Evolutionary conservation across 176 grass and related monocot species (phyloP), one percentile per base, ranked within the genome.

Genomic region (Aechmea fasciata): DNA sequence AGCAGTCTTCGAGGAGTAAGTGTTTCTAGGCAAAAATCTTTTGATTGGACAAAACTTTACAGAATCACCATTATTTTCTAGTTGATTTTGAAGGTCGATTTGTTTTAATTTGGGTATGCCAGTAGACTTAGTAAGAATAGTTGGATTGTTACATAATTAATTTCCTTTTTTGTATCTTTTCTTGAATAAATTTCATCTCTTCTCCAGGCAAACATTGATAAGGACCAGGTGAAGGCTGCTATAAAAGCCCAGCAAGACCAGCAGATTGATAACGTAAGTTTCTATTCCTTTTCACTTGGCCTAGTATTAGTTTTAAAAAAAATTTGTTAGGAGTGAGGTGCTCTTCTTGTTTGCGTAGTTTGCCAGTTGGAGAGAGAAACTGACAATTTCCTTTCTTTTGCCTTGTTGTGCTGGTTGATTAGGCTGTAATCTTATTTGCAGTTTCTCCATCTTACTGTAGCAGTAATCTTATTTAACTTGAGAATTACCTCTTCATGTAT

Each of bases 241-340:
- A 99, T 99, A 66, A 99, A 88, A 85, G 95, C 90, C 29, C 95
- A 99, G 70, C 95, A 99, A 90, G 95, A 99, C 28, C 87, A 90
- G 54, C 95, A 94, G 68, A 90, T 99, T 71, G 95, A 99, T 77
- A 99, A 99, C 77, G 95, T 93, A 79, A 88, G 83, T 57, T 29
- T 9, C n/a, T 61, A 10, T 19, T 18, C 55, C 10, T 22, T 47
- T 72, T 14, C 8, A 13, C 8, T 14, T 59, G 15, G 33, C 33
- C 33, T 41, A 41, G 33, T 41, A 41, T 41, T 41, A 41, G 33
- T 41, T 41, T 41, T 41, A 6, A 6, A 41, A n/a, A n/a, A n/a
- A n/a, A n/a, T 41, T 6, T 41, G 33, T 7, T 41, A 6, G 33
- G 6, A 41, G 33, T 0, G 33, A 8, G 18, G 48, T 49, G n/a